phyloP scores from a whole-genome alignment of 192 early-diverging fungal genomes.

The Spinellus fusiger region DNA sequence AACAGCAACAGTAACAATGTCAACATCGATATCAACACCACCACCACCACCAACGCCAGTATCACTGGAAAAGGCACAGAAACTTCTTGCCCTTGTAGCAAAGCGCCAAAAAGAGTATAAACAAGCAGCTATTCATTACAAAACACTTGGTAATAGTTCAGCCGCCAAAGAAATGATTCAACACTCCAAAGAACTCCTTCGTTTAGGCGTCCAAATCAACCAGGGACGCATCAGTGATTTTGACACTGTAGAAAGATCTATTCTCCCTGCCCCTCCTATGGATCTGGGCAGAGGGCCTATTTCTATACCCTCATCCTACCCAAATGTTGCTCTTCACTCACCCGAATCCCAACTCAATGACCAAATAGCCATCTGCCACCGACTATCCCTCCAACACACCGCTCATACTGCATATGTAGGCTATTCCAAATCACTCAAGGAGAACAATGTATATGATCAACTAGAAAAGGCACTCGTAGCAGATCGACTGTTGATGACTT shows the following conservation, averaged over 20 bases:
- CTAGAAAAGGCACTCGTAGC: conserved; percentile 51
- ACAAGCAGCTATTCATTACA: conserved; percentile 47
- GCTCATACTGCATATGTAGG: background rate
- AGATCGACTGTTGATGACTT: conserved; percentile 47
- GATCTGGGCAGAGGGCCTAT: conserved; percentile 17
- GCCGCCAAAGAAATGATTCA: conserved; percentile 46
- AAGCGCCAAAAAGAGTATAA: conserved; percentile 51
- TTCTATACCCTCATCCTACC: background rate
- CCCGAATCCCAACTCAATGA: conserved; percentile 22
- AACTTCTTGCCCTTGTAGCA: conserved; percentile 23
- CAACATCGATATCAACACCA: conserved; percentile 5
- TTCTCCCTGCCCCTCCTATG: conserved; percentile 23
- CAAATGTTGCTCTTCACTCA: background rate
- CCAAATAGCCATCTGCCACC: conserved; percentile 29
- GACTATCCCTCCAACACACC: conserved; percentile 24
- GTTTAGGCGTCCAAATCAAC: conserved; percentile 28
- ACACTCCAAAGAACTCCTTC: conserved; percentile 40
- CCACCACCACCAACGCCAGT: background rate
- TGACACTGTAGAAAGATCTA: background rate
- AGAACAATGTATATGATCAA: conserved; percentile 37
- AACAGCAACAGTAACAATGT: background rate
- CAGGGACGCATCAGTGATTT: conserved; percentile 17
- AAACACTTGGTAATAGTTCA: conserved; percentile 39
- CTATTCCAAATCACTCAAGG: background rate
- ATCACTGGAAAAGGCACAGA: conserved; percentile 1